phyloP scores from a whole-genome alignment of 495 filamentous ascomycete species.

The Staphylotrichum tortipilum region DNA sequence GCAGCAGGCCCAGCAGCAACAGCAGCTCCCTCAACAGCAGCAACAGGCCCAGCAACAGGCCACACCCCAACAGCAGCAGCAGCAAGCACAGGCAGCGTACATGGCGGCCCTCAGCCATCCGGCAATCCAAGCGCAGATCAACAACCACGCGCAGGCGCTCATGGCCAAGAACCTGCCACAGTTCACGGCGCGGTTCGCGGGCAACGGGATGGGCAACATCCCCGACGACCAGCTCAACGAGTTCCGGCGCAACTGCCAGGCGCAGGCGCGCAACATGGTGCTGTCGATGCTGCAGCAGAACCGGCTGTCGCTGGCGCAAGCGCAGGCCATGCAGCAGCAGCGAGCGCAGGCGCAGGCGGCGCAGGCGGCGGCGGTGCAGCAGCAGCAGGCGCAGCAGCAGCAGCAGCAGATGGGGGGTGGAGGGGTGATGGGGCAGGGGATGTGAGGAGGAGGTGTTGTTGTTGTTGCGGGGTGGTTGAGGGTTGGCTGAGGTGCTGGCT shows the following conservation, averaged over 20 bases:
- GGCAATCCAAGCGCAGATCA: constrained; percentile 12
- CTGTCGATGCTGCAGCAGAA: not conserved
- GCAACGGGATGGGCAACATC: constrained; percentile 17
- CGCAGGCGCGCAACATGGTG: constrained; percentile 19
- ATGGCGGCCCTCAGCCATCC: not conserved
- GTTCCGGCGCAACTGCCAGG: constrained; percentile 21
- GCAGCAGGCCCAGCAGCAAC: constrained; percentile 24
- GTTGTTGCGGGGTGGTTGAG: constrained; percentile 1
- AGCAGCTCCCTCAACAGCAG: constrained; percentile 24
- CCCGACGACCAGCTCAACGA: constrained; percentile 26
- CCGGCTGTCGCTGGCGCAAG: constrained; percentile 8
- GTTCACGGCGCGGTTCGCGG: constrained; percentile 29
- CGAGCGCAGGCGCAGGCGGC: not conserved
- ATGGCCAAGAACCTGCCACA: constrained; percentile 42
- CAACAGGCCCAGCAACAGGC: constrained; percentile 26
- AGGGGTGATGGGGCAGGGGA: constrained; percentile 28
- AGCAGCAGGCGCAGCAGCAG: constrained; percentile 19
- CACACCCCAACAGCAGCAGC: constrained; percentile 27
- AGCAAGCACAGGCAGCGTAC: not conserved
- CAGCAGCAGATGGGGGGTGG: constrained; percentile 13
- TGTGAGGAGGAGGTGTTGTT: not conserved
- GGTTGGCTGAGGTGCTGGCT: not conserved
- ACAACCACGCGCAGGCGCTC: constrained; percentile 31
- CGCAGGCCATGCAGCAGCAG: constrained; percentile 2
- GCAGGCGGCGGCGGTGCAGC: constrained; percentile 16